phyloP scores from a whole-genome alignment of 2,329 filamentous ascomycete species.

The Nemania sp. region DNA sequence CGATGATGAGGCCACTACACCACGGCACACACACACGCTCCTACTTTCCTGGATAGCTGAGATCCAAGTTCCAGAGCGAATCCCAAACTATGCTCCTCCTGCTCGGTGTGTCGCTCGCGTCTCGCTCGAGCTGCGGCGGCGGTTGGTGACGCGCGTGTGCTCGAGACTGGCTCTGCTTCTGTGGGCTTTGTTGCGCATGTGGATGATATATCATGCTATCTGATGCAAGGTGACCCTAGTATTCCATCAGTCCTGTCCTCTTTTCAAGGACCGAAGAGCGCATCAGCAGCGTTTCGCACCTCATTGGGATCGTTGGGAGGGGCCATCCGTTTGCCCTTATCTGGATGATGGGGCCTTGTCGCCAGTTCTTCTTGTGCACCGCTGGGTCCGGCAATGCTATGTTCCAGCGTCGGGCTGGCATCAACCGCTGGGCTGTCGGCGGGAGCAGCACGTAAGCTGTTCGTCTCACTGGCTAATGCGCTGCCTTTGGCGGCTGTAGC shows the following conservation, averaged over 20 bases:
- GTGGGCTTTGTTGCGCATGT: slow-evolving; percentile 28
- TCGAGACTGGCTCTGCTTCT: slow-evolving; percentile 30
- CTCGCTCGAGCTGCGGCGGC: slow-evolving; percentile 41
- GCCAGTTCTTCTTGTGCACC: slow-evolving; percentile 35
- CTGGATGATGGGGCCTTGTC: slow-evolving; percentile 24
- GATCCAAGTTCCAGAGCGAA: slow-evolving; percentile 64
- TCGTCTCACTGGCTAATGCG: slow-evolving; percentile 61
- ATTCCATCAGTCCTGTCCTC: slow-evolving; percentile 38
- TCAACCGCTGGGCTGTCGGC: slow-evolving; percentile 43
- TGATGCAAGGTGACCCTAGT: slow-evolving; percentile 33
- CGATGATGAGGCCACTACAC: not conserved
- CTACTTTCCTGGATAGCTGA: slow-evolving; percentile 55
- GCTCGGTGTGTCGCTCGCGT: slow-evolving; percentile 44
- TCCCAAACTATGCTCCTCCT: slow-evolving; percentile 64
- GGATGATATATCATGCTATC: slow-evolving; percentile 27
- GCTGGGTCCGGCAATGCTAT: slow-evolving; percentile 34
- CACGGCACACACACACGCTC: slow-evolving; percentile 4
- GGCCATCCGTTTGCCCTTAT: slow-evolving; percentile 27
- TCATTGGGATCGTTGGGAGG: slow-evolving; percentile 43
- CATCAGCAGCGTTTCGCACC: slow-evolving; percentile 58
- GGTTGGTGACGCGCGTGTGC: slow-evolving; percentile 29
- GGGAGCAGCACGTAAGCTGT: slow-evolving; percentile 57
- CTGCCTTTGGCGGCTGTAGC: slow-evolving; percentile 53
- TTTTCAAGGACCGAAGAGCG: slow-evolving; percentile 54
- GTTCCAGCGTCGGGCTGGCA: slow-evolving; percentile 43